Evolutionary conservation across 305 asterid species (phyloP), one percentile per base, ranked within the genome.

Genomic region (Fraxinus floribunda): DNA sequence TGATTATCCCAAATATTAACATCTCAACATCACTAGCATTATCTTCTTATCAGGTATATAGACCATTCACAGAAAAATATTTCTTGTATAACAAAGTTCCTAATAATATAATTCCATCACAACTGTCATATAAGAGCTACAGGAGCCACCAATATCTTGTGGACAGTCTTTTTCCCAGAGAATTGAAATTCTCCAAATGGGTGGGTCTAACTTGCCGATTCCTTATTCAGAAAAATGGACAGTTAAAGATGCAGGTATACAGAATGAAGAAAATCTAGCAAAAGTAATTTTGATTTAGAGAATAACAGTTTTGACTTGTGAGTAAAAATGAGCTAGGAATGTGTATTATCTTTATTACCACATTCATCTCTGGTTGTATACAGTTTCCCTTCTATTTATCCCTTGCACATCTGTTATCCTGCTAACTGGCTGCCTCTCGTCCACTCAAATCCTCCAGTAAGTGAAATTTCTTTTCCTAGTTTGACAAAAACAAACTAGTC

Each of bases 81-180:
- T 75, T 81, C 64, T 83, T 36, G 86, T 83, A 35, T 77, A 20
- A 8, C 79, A 81, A 83, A 87, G 76, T 83, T 86, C 66, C 57
- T 73, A 84, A 84, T 86, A 90, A 77, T 83, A 88, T 71, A 85
- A 81, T 77, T 81, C 82, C 79, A 84, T 35, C 77, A 86, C 81
- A 82, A 83, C 74, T 74, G 86, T 60, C 73, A 68, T 20, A 72
- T 76, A 1, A 78, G 86, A 83, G 87, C 82, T 83, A 89, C 89
- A 89, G 84, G 86, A 89, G 89, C 97, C 99, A 93, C 98, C 88
- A 81, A 81, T 88, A 88, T 90, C 88, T 88, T 85, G 97, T 94
- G 98, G 98, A 36, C 87, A 88, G 87, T 79, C 86, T 90, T 91
- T 85, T 78, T 86, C 90, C 89, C 88, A 85, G 86, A 90, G 80